Evolutionary conservation across 2,329 filamentous ascomycete species (phyloP).

Genomic region (Aureobasidium sp.): DNA sequence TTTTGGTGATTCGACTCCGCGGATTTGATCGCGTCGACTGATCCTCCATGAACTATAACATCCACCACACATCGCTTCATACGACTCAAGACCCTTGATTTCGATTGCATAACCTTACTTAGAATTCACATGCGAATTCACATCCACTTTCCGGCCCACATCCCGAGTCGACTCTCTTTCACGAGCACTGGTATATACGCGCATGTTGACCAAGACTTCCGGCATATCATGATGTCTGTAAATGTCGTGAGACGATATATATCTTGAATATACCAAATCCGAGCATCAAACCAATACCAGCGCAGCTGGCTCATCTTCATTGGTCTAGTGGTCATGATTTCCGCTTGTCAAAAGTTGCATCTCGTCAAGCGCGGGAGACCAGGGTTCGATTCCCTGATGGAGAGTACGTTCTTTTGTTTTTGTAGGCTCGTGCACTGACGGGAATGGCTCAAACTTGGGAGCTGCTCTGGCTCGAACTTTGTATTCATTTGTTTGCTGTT

Average conservation of each 20-base stretch:
- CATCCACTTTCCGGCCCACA: too few species aligned
- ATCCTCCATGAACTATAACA: not conserved
- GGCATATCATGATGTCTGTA: not conserved
- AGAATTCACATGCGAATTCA: not conserved
- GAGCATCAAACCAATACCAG: not conserved
- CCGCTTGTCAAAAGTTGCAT: slow-evolving; percentile 6
- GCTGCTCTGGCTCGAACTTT: too few species aligned
- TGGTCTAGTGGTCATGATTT: slow-evolving; percentile 13
- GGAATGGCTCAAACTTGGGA: not conserved
- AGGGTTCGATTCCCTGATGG: slow-evolving; percentile 3
- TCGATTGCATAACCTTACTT: not conserved
- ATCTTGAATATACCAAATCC: too few species aligned
- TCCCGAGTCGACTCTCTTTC: not conserved
- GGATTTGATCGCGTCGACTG: not conserved
- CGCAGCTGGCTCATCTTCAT: slow-evolving; percentile 12
- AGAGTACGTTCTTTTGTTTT: not conserved
- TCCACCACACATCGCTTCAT: not conserved
- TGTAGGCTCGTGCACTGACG: not conserved
- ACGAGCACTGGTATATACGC: not conserved
- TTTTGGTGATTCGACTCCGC: not conserved
- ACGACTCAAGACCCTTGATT: not conserved
- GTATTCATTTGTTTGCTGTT: too few species aligned
- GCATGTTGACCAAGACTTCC: too few species aligned
- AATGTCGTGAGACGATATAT: too few species aligned
- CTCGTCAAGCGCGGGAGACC: slow-evolving; percentile 22